Evolutionary conservation across 495 filamentous ascomycete species (phyloP), one percentile per base, ranked within the genome.

Genomic region (Aspergillus diversus): DNA sequence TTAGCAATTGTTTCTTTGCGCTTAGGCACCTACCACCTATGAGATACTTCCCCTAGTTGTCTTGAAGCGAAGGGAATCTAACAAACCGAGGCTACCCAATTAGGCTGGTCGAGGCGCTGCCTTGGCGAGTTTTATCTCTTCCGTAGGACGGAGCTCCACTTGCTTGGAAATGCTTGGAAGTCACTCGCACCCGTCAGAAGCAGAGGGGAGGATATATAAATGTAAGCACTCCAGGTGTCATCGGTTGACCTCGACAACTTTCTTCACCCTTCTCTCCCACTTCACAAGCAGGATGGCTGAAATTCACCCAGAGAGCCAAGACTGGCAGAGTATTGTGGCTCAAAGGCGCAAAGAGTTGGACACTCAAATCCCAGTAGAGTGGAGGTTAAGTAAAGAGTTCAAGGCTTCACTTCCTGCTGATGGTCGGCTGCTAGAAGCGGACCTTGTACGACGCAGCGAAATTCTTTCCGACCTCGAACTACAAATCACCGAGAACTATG

Each of bases 401-500:
- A 50, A 59, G 0, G 58, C 56, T 0, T 43, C 62, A 13, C 48
- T 63, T 27, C 53, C 66, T 15, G 17, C 50, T 4, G 48, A 58
- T 27, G 63, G 42, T 33, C 60, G 53, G 9, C 49, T 72, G 11
- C 11, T 73, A 5, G 63, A 69, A 13, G 58, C 53, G 6, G 58
- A 66, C 33, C 39, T 68, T 3, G 66, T 69, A 1, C 64, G 68
- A 37, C 60, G 51, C 16, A 63, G 75, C 47, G 69, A 67, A 2
- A 51, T 75, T 31, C 57, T 74, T 4, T 68, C 71, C 0, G 61
- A 69, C 0, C 34, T 66, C 31, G 85, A 88, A 60, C 60, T 86
- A 13, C 68, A 75, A 15, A 80, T 87, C 59, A 87, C 86, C 0
- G 75, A 78, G 55, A 78, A 74, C 11, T 77, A 78, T 63, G 74